Evolutionary conservation across 1,284 basidiomycete genomes (phyloP).

Genomic region (Taiwanofungus camphoratus): DNA sequence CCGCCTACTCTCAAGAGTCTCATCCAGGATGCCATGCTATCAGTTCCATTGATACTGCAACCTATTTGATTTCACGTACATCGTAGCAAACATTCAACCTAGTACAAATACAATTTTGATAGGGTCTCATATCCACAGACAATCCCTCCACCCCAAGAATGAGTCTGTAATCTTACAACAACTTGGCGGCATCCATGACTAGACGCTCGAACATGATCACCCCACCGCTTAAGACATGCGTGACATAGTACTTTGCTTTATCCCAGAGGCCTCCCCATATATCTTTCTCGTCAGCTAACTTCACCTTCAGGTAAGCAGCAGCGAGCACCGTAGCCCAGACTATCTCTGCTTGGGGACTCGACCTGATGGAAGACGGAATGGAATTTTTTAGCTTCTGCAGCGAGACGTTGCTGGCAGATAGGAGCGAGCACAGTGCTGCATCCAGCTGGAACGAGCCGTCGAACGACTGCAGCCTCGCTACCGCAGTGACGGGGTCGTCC

Average conservation of each 20-base stretch:
- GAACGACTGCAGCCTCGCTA: slow-evolving; percentile 35
- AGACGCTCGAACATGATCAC: background rate
- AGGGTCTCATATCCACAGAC: no score
- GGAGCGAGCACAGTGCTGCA: slow-evolving; percentile 26
- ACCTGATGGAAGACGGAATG: slow-evolving; percentile 2
- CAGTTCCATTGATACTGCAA: no score
- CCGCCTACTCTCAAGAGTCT: no score
- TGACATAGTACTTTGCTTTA: slow-evolving; percentile 32
- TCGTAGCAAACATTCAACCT: no score
- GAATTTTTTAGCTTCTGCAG: background rate
- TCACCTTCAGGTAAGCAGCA: slow-evolving; percentile 33
- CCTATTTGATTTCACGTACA: no score
- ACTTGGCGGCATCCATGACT: background rate
- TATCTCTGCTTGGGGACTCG: slow-evolving; percentile 18
- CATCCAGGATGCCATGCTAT: no score
- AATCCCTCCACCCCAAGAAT: no score
- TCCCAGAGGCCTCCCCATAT: slow-evolving; percentile 31
- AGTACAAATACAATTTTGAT: no score
- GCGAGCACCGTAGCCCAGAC: slow-evolving; percentile 40
- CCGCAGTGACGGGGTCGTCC: slow-evolving; percentile 21
- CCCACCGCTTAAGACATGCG: background rate
- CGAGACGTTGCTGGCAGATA: slow-evolving; percentile 19
- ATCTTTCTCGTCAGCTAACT: slow-evolving; percentile 28
- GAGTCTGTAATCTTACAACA: no score
- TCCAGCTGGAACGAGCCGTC: slow-evolving; percentile 42